Evolutionary conservation across 2,329 filamentous ascomycete species (phyloP), one percentile per base, ranked within the genome.

Genomic region (Neophaeococcomyces aloes): DNA sequence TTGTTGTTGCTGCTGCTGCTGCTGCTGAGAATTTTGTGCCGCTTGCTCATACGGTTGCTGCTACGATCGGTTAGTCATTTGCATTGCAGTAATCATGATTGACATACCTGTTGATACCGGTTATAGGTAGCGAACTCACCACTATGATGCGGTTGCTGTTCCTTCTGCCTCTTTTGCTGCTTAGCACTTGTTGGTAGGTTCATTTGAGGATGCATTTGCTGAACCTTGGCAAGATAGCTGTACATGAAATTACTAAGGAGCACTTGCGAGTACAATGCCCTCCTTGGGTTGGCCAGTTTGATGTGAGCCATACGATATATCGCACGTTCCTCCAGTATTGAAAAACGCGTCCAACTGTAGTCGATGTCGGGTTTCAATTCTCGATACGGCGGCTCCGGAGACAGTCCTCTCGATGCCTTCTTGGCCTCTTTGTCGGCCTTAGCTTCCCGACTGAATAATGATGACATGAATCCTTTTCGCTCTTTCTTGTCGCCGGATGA

Each of bases 171-270:
- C 34, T 64, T 60, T 48, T 83, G 80, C 56, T 87, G 86, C 29
- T 83, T 79, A 13, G 72, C 69, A 40, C 83, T 88, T 29, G 83
- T 76, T n/a, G 86, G 86, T 33, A 94, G 81, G 57, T 93, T 85
- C 66, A 95, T 85, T 59, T 94, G 86, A 33, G 91, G 91, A 62
- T 98, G 91, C 86, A 95, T 95, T 57, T 93, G 87, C 65, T 98
- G 91, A 35, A 98, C 91, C 63, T 96, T 98, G 49, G 91, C 91
- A 52, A 98, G 75, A 62, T 98, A 98, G 45, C 87, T 91, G 67
- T 98, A 98, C 91, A 98, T 98, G 65, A 98, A 98, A 63, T 98
- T 98, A 65, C 88, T 95, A 53, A 98, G 75, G 47, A 98, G 71
- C 17, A 98, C 91, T 63, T 98, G 91, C 48, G 89, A 95, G 59